Evolutionary conservation across 2,329 filamentous ascomycete species (phyloP).

Genomic region (Acrodontium crateriforme): DNA sequence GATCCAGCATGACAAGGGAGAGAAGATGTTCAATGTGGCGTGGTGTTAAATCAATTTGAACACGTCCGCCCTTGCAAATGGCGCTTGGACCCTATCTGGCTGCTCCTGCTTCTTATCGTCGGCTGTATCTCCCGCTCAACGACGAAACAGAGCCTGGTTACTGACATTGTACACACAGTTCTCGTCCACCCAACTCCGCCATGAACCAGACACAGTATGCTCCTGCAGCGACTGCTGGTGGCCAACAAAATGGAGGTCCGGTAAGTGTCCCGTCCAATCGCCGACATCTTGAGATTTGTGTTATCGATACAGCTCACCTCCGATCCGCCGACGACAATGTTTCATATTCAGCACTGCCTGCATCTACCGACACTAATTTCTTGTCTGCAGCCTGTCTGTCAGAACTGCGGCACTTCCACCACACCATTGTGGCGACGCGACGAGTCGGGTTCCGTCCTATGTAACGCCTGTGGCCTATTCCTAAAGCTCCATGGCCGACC

Average conservation of each 20-base stretch:
- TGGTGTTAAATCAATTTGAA: not conserved
- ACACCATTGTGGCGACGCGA: conserved; percentile 96
- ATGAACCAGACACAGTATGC: conserved; percentile 51
- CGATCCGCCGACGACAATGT: too few relatives aligned
- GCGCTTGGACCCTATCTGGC: not conserved
- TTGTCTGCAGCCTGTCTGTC: conserved; percentile 74
- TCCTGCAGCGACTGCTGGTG: conserved; percentile 50
- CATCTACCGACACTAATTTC: too few relatives aligned
- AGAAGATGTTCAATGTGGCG: not conserved
- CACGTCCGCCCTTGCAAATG: not conserved
- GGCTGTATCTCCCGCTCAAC: conserved; percentile 2
- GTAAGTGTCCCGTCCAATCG: conserved; percentile 29
- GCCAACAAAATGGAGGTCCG: conserved; percentile 42
- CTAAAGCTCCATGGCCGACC: conserved; percentile 90
- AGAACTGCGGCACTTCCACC: conserved; percentile 90
- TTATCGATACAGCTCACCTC: conserved; percentile 12
- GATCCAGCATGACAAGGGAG: not conserved
- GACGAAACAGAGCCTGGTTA: not conserved
- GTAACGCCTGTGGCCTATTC: conserved; percentile 96
- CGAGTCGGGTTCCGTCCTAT: conserved; percentile 87
- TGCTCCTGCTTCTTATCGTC: conserved; percentile 1
- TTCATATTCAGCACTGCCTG: too few relatives aligned
- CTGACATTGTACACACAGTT: conserved; percentile 7
- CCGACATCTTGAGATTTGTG: conserved; percentile 1
- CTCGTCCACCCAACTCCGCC: conserved; percentile 23